These are phyloP conservation scores for Rhipidocladum racemiflorum DNA, from an alignment of 176 grass and related monocot species.

Conservation along the genomic window DNA sequence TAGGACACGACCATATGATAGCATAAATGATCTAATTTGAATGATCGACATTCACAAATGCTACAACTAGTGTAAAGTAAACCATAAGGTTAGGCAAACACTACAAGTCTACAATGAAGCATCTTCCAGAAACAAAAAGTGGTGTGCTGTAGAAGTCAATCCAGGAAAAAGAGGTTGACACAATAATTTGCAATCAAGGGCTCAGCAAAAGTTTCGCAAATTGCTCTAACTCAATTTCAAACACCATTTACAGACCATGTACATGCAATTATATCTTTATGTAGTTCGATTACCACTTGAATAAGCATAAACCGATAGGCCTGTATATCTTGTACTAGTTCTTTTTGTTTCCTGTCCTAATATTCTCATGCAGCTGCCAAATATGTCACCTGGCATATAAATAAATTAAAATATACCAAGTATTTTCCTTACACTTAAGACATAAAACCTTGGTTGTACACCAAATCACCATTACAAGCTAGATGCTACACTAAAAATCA, in stretches of 20 bases:
- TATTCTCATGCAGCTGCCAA: background rate
- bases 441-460: background rate
- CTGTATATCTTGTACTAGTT: background rate
- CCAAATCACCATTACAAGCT: background rate
- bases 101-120: background rate
- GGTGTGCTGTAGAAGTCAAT: background rate
- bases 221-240: background rate
- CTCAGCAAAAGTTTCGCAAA: background rate
- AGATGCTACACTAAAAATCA: constrained; percentile 1
- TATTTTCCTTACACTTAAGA: background rate
- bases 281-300: background rate
- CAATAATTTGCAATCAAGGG: background rate
- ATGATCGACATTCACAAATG: background rate
- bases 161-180: background rate
- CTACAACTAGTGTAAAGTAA: background rate
- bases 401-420: background rate
- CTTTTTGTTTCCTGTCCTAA: background rate
- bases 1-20: background rate
- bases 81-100: background rate
- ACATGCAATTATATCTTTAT: background rate
- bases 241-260: background rate
- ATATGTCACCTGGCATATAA: background rate
- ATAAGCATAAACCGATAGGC: background rate
- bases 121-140: background rate
- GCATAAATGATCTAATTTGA: background rate